Evolutionary conservation across 2,329 filamentous ascomycete genomes (phyloP).

Genomic region (Dryadomyces quercivorus): DNA sequence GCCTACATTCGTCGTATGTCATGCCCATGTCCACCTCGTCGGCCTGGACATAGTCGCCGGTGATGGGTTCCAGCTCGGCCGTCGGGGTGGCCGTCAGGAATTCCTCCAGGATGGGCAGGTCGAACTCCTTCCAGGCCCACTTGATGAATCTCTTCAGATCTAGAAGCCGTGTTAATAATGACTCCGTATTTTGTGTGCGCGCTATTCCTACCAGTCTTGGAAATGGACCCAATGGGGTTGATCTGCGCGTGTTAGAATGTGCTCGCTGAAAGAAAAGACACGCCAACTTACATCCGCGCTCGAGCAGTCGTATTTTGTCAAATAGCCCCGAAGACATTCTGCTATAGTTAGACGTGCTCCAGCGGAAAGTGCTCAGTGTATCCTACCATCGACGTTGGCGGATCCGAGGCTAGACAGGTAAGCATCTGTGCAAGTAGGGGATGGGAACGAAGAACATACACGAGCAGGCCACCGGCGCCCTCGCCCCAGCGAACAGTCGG

Average conservation of each 20-base stretch:
- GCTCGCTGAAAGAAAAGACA: not conserved
- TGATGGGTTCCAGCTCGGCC: constrained; percentile 53
- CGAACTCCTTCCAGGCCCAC: constrained; percentile 47
- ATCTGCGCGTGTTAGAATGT: constrained; percentile 18
- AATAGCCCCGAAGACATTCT: constrained; percentile 26
- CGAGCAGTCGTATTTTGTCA: constrained; percentile 59
- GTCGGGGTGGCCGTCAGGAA: constrained; percentile 54
- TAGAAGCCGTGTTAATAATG: constrained; percentile 16
- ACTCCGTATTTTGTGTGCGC: too few species aligned
- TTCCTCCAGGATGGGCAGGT: constrained; percentile 49
- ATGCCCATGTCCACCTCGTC: constrained; percentile 41
- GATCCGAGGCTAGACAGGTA: constrained; percentile 9
- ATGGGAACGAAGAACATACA: constrained; percentile 1
- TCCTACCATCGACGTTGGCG: constrained; percentile 14
- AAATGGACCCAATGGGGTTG: constrained; percentile 49
- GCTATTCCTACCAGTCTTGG: constrained; percentile 27
- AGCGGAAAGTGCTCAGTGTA: constrained; percentile 13
- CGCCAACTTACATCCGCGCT: constrained; percentile 4
- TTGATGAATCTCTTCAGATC: constrained; percentile 61
- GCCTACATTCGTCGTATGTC: constrained; percentile 30
- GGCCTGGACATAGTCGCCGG: constrained; percentile 39
- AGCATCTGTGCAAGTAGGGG: not conserved
- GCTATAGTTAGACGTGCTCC: constrained; percentile 13
- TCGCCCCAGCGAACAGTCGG: constrained; percentile 11
- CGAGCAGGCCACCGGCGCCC: constrained; percentile 12